Conservation (phyloP, 2,329 filamentous ascomycete genomes). For the Ceratocystis diversiconidia region DNA sequence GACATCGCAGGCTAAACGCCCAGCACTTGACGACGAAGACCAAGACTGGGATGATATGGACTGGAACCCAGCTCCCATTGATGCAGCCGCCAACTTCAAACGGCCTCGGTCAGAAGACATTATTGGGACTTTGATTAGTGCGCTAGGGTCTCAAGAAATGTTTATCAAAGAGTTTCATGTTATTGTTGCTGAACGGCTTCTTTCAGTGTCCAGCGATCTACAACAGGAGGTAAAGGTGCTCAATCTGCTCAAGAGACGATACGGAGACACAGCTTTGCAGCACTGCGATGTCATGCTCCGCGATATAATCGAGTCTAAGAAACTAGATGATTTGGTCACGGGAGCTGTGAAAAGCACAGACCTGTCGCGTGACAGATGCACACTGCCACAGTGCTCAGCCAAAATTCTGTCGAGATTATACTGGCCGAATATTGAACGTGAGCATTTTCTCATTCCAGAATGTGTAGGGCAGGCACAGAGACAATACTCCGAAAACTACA, state of each 20-base stretch:
- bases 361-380: neutral
- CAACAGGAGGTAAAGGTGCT: slow-evolving; percentile 71
- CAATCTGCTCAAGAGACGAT: slow-evolving; percentile 72
- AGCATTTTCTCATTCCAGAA: slow-evolving; percentile 50
- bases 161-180: slow-evolving; percentile 91
- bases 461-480: slow-evolving; percentile 47
- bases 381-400: slow-evolving; percentile 42
- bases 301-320: slow-evolving; percentile 72
- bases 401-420: slow-evolving; percentile 86
- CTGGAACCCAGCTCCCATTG: slow-evolving; percentile 85
- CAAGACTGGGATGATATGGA: slow-evolving; percentile 85
- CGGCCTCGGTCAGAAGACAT: slow-evolving; percentile 81
- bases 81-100: slow-evolving; percentile 84
- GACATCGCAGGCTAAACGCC: slow-evolving; percentile 39
- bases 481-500: slow-evolving; percentile 61
- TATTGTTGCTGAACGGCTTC: slow-evolving; percentile 71
- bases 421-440: slow-evolving; percentile 66
- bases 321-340: slow-evolving; percentile 42
- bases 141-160: slow-evolving; percentile 76
- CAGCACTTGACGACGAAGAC: slow-evolving; percentile 48
- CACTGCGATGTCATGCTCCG: slow-evolving; percentile 95
- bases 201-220: slow-evolving; percentile 52
- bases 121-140: slow-evolving; percentile 74
- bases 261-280: slow-evolving; percentile 74
- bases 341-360: neutral